Conservation (phyloP, 2,329 filamentous ascomycete species). For the Pyrenophora graminea region DNA sequence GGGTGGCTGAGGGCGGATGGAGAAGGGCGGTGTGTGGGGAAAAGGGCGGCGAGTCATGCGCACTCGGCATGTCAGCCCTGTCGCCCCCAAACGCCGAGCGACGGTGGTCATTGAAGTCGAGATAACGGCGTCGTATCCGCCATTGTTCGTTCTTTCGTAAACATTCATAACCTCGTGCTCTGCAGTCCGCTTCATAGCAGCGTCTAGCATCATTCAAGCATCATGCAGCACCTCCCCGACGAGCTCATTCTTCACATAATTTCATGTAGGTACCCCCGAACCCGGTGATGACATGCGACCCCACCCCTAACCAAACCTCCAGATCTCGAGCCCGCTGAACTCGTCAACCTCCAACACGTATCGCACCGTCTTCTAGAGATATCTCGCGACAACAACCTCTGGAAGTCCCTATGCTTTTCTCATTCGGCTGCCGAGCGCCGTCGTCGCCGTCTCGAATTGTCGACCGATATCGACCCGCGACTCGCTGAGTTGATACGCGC, state of each 20-base stretch:
- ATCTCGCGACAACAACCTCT: slow-evolving; percentile 74
- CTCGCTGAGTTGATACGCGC: slow-evolving; percentile 50
- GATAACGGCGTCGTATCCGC: slow-evolving; percentile 18
- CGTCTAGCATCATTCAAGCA: neutral
- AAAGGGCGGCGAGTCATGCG: slow-evolving; percentile 17
- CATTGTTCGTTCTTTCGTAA: slow-evolving; percentile 2
- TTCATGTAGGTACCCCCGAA: slow-evolving; percentile 41
- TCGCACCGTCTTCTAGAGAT: slow-evolving; percentile 68
- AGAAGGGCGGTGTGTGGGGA: slow-evolving; percentile 4
- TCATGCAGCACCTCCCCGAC: slow-evolving; percentile 37
- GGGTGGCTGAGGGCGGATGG: neutral
- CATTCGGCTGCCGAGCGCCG: slow-evolving; percentile 69
- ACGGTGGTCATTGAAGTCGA: slow-evolving; percentile 6
- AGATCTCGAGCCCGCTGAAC: slow-evolving; percentile 68
- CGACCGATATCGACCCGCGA: slow-evolving; percentile 47
- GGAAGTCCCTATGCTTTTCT: slow-evolving; percentile 76
- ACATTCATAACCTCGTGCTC: neutral
- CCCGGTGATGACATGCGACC: slow-evolving; percentile 4
- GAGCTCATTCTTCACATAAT: slow-evolving; percentile 53
- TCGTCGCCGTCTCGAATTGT: slow-evolving; percentile 48
- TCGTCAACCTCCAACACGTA: slow-evolving; percentile 70
- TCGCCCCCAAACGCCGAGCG: slow-evolving; percentile 15
- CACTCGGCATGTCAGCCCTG: slow-evolving; percentile 23
- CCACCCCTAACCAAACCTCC: slow-evolving; percentile 20
- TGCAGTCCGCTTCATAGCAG: neutral